A percentile compares a stretch with the other conserved stretches of the same genome.
phyloP scores from a whole-genome alignment of 345 rosid genomes.

The Cardamine resedifolia region DNA sequence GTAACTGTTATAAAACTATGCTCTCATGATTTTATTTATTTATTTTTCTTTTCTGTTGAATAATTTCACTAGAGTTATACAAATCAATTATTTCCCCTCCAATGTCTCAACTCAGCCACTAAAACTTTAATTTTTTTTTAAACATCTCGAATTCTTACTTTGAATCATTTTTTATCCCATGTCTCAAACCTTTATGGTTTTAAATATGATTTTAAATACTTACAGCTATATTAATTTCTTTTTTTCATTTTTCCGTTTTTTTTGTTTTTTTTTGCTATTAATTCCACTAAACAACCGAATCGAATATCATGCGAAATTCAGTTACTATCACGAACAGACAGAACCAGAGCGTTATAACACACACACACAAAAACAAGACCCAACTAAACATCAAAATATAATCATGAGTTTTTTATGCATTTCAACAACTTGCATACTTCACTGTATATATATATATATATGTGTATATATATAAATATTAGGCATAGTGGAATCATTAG shows the following conservation, averaged over 20 bases:
- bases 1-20: conserved; percentile 4
- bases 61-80: conserved; percentile 8
- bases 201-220: background rate
- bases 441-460: background rate
- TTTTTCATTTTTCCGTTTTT: background rate
- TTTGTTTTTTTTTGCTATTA: background rate
- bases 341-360: conserved; percentile 26
- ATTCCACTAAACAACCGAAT: conserved; percentile 6
- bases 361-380: conserved; percentile 35
- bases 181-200: background rate
- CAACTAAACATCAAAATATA: conserved; percentile 28
- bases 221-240: background rate
- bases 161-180: background rate
- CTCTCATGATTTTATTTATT: background rate
- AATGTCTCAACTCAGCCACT: background rate
- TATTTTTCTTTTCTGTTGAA: background rate
- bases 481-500: conserved; percentile 3
- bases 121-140: too few species aligned
- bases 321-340: conserved; percentile 16
- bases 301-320: conserved; percentile 35
- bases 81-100: background rate
- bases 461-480: background rate
- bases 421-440: conserved; percentile 32
- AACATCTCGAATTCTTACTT: background rate
- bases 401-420: conserved; percentile 33